Conservation (phyloP, 164 flowering plant species). For the Umbellularia californica region DNA sequence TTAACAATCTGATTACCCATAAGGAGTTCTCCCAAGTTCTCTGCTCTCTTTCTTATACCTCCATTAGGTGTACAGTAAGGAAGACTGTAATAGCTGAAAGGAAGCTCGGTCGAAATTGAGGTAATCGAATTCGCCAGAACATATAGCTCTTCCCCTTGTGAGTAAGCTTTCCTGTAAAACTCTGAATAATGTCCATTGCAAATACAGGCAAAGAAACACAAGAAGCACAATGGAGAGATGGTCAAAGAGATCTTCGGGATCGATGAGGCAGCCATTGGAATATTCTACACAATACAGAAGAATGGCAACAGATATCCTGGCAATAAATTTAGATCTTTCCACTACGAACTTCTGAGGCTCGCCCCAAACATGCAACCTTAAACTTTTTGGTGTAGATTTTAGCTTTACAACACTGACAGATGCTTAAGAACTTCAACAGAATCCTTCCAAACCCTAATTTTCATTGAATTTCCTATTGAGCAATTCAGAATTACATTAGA, state of each 20-base stretch:
- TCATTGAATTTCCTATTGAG: background rate
- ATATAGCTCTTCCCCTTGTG: conserved; percentile 13
- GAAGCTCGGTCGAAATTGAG: conserved; percentile 31
- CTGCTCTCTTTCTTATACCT: conserved; percentile 30
- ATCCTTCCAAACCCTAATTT: background rate
- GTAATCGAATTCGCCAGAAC: conserved; percentile 33
- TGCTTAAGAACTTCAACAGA: background rate
- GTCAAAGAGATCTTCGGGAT: background rate
- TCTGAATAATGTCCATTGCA: conserved; percentile 30
- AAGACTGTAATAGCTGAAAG: conserved; percentile 29
- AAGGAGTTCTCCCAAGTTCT: conserved; percentile 29
- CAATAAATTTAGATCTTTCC: background rate
- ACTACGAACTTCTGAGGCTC: background rate
- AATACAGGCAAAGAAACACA: conserved; percentile 11
- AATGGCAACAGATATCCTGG: background rate
- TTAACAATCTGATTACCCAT: conserved; percentile 39
- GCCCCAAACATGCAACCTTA: too few species aligned
- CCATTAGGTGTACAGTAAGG: conserved; percentile 25
- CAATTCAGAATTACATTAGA: background rate
- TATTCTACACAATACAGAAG: background rate
- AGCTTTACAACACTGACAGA: background rate
- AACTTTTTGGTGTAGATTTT: background rate
- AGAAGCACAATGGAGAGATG: background rate
- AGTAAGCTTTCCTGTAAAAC: conserved; percentile 30
- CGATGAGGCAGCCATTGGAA: conserved; percentile 9